phyloP scores from a whole-genome alignment of 108 stramenopile genomes.

The Fistulifera pelliculosa region DNA sequence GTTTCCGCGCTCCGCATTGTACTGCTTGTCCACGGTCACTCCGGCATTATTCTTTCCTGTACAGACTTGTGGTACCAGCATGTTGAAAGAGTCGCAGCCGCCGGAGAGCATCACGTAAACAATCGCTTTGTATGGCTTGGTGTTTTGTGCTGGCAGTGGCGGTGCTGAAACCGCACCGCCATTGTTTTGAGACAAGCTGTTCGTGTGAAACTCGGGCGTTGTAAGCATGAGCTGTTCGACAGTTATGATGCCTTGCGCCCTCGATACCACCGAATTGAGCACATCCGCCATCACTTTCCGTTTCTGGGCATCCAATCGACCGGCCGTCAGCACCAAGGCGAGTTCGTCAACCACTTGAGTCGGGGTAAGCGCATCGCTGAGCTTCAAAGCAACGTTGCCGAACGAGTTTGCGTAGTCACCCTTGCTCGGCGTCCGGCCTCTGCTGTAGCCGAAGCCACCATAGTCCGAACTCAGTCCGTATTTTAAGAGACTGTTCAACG shows the following conservation, averaged over 20 bases:
- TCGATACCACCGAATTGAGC: too few relatives aligned
- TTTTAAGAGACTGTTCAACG: conserved; percentile 37
- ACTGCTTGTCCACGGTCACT: conserved; percentile 10
- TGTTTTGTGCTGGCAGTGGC: not conserved
- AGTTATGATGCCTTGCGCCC: conserved; percentile 7
- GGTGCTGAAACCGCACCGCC: conserved; percentile 5
- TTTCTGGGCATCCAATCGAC: conserved; percentile 21
- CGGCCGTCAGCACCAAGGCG: conserved; percentile 34
- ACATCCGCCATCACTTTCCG: too few relatives aligned
- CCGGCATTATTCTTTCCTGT: not conserved
- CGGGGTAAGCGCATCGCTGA: not conserved
- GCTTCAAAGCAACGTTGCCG: not conserved
- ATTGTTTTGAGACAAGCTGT: conserved; percentile 11
- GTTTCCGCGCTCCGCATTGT: conserved; percentile 9
- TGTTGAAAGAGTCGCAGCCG: conserved; percentile 44
- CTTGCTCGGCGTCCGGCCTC: not conserved
- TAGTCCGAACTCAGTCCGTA: conserved; percentile 22
- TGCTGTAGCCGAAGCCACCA: not conserved
- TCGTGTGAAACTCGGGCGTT: conserved; percentile 60
- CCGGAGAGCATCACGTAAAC: conserved; percentile 44
- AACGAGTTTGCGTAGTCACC: conserved; percentile 1
- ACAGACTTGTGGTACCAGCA: conserved; percentile 14
- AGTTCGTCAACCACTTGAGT: conserved; percentile 35
- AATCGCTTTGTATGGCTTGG: conserved; percentile 46
- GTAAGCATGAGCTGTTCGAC: conserved; percentile 21